Conservation (phyloP, 2,329 filamentous ascomycete species). For the Chaetoscypha palmicola region DNA sequence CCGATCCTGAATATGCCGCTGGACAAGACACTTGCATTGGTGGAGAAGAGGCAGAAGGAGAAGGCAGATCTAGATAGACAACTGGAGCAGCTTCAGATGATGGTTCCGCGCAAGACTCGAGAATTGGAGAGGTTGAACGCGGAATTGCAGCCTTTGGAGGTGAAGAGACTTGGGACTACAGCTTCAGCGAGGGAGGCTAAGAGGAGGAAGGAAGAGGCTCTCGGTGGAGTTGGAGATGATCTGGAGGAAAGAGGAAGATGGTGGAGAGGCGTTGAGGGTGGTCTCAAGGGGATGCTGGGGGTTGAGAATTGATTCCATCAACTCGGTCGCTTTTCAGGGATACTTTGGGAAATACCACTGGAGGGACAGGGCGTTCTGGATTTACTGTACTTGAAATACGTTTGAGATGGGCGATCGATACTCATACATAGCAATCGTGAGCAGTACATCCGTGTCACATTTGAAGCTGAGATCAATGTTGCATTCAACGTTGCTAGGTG, state of each 20-base stretch:
- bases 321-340: too few relatives aligned
- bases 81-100: conserved; percentile 54
- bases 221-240: conserved; percentile 63
- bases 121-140: conserved; percentile 60
- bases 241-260: conserved; percentile 69
- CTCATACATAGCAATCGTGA: not conserved
- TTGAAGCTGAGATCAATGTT: too few relatives aligned
- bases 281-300: conserved; percentile 53
- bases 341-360: not conserved
- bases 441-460: too few relatives aligned
- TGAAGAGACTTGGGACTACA: conserved; percentile 56
- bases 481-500: too few relatives aligned
- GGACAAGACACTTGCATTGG: conserved; percentile 47
- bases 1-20: conserved; percentile 48
- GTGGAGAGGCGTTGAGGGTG: conserved; percentile 62
- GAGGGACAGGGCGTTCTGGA: not conserved
- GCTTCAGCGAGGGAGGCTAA: conserved; percentile 65
- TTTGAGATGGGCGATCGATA: not conserved
- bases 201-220: conserved; percentile 57
- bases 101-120: conserved; percentile 57
- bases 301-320: conserved; percentile 3
- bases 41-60: conserved; percentile 45
- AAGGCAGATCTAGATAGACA: conserved; percentile 53
- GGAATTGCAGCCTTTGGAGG: conserved; percentile 63
- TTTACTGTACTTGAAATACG: not conserved